Evolutionary conservation across 1,284 basidiomycete species (phyloP).

Genomic region (Rhodotorula sp.): DNA sequence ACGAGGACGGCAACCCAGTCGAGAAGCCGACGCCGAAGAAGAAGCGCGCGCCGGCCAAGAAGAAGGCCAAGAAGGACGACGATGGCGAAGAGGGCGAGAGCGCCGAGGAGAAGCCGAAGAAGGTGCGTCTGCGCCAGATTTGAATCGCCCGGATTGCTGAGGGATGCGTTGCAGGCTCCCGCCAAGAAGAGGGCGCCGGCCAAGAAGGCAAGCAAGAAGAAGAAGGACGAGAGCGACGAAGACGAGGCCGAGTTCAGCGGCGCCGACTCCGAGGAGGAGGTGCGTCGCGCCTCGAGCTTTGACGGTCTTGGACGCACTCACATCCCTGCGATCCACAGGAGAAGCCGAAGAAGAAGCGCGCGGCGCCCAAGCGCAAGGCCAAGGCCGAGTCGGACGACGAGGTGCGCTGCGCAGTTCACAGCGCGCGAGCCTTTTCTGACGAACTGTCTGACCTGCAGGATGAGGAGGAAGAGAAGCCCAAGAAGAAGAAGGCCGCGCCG

Average conservation of each 20-base stretch:
- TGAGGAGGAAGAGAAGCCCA: slow-evolving; percentile 11
- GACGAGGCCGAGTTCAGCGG: slow-evolving; percentile 7
- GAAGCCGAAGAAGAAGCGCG: slow-evolving; percentile 24
- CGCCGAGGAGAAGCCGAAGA: slow-evolving; percentile 30
- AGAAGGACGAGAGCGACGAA: slow-evolving; percentile 9
- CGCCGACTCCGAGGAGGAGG: slow-evolving; percentile 4
- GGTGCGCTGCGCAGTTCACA: neutral
- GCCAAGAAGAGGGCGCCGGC: slow-evolving; percentile 27
- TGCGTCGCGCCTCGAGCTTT: neutral
- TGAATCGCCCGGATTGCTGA: too few relatives aligned
- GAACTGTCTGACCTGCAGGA: neutral
- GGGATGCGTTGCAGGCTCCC: slow-evolving; percentile 7
- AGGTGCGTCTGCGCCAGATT: neutral
- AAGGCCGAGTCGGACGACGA: slow-evolving; percentile 23
- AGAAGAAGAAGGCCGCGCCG: slow-evolving; percentile 8
- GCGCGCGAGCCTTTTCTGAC: neutral
- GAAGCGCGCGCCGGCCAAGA: slow-evolving; percentile 1
- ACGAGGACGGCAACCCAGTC: slow-evolving; percentile 14
- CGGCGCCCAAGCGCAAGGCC: slow-evolving; percentile 14
- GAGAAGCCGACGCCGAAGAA: slow-evolving; percentile 16
- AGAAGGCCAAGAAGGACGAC: slow-evolving; percentile 22
- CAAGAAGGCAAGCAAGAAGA: slow-evolving; percentile 13
- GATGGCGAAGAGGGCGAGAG: neutral
- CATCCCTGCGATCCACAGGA: too few relatives aligned
- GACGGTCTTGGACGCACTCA: too few relatives aligned